A percentile compares a stretch with the other conserved stretches of the same genome.
These are phyloP conservation scores for Taxawa tesnikishii DNA, from an alignment of 2,329 filamentous ascomycete genomes.

Conservation along the genomic window DNA sequence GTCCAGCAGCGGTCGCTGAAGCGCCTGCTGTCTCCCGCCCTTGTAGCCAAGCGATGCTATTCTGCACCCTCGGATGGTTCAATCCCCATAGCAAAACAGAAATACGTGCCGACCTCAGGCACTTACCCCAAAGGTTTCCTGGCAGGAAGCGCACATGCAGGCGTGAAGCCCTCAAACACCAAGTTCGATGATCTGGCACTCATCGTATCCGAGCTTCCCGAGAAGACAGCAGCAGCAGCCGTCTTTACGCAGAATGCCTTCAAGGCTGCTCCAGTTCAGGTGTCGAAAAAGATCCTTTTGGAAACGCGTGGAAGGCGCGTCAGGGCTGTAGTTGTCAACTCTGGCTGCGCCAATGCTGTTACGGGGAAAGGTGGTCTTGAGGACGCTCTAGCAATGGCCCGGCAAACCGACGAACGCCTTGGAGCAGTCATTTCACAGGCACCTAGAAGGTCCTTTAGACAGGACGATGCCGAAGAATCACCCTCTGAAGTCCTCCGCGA, in stretches of 20 bases:
- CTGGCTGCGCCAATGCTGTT: constrained; percentile 92
- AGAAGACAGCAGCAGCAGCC: constrained; percentile 63
- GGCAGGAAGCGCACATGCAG: constrained; percentile 77
- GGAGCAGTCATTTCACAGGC: constrained; percentile 16
- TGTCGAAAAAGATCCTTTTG: constrained; percentile 58
- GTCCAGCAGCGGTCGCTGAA: constrained; percentile 6
- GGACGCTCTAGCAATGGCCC: constrained; percentile 77
- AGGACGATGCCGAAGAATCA: too few relatives aligned
- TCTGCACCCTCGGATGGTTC: constrained; percentile 45
- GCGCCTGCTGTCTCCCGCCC: constrained; percentile 13
- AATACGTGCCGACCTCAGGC: constrained; percentile 76
- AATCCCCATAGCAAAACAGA: constrained; percentile 70
- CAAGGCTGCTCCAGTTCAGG: constrained; percentile 86
- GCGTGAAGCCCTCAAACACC: constrained; percentile 87
- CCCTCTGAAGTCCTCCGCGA: too few relatives aligned
- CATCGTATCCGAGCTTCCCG: constrained; percentile 74
- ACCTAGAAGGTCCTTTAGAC: too few relatives aligned
- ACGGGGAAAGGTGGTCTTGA: constrained; percentile 82
- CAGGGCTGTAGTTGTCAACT: constrained; percentile 79
- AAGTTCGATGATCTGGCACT: constrained; percentile 84
- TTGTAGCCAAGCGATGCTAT: constrained; percentile 38
- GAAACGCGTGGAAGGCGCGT: constrained; percentile 55
- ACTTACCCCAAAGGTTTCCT: constrained; percentile 85
- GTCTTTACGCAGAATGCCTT: constrained; percentile 99
- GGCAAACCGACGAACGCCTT: constrained; percentile 58